Base-by-base conservation (phyloP, 495 filamentous ascomycete genomes). In the Lichenothelia convexa region DNA sequence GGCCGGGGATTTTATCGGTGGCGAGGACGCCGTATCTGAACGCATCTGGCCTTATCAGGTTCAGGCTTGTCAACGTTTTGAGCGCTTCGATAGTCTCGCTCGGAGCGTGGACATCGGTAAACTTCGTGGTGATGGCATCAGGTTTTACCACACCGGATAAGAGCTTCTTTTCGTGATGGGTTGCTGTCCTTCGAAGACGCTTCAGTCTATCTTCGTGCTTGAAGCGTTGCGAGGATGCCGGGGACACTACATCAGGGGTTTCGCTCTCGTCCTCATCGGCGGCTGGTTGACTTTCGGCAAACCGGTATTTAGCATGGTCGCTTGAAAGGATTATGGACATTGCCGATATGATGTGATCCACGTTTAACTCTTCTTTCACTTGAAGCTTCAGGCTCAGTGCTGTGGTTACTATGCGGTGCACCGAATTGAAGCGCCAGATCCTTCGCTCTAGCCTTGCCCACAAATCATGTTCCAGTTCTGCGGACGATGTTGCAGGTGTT, bases 1-100 rank as follows among this genome's bases (percentile, higher is more conserved):
- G 68, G 15, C 89, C 89, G 0, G 83, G 78, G 37, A 97, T 91
- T 44, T 80, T 78, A 41, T 94, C 85, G 0, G 74, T 86, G 1
- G 86, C 79, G 22, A 97, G 68, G 4, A 97, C 85, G 56, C 89
- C 89, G 50, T 97, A 97, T 12, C 75, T 75, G 55, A 97, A 97
- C 19, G 91, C 89, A 29, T 97, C 89, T 0, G 89, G 89, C 1
- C 91, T 76, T 18, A 79, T 64, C 0, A 97, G 66, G 0, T 85
- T 92, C 6, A 97, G 64, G 1, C 80, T 80, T 3, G 91, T 97
- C 22, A 95, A 63, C 3, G 80, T 86, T 54, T 86, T 85, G 38
- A 95, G 59, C 1, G 85, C 78, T 26, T 93, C 83, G 20, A 92
- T 79, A 8, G 82, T 94, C 34, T 83, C 79, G 3, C 66, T 53